Conservation (phyloP, 2,329 filamentous ascomycete species). For the Fusarium pseudoanthophilum region DNA sequence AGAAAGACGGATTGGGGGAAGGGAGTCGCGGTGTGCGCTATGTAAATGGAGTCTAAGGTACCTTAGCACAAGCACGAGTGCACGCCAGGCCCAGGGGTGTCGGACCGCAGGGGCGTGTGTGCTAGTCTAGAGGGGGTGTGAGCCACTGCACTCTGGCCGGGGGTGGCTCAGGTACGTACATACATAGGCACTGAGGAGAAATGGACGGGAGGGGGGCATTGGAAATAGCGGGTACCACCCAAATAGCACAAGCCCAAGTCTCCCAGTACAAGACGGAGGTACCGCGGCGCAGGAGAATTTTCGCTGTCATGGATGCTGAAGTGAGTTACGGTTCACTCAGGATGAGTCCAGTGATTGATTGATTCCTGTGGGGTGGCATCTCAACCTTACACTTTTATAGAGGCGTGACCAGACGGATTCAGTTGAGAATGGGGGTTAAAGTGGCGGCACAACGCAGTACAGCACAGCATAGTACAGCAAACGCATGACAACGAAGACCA, state of each 20-base stretch:
- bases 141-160: background rate
- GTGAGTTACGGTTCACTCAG: background rate
- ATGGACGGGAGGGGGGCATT: background rate
- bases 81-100: slow-evolving; percentile 30
- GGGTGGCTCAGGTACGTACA: slow-evolving; percentile 26
- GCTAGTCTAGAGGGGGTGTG: background rate
- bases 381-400: slow-evolving; percentile 1
- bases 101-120: slow-evolving; percentile 20
- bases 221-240: slow-evolving; percentile 18
- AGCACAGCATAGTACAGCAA: background rate
- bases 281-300: slow-evolving; percentile 41
- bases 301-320: slow-evolving; percentile 2
- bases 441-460: background rate
- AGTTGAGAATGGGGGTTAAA: slow-evolving; percentile 18
- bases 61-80: slow-evolving; percentile 30
- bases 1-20: slow-evolving; percentile 45
- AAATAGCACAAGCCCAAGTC: slow-evolving; percentile 35
- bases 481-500: background rate
- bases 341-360: slow-evolving; percentile 14
- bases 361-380: slow-evolving; percentile 30
- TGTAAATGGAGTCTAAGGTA: slow-evolving; percentile 38
- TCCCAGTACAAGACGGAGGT: slow-evolving; percentile 41
- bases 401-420: slow-evolving; percentile 26
- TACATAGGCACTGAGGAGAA: background rate
- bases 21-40: slow-evolving; percentile 45